Percentiles rank a stretch among this genome's conserved stretches.
phyloP scores from a whole-genome alignment of 768 basidiomycete species.

The Leccinum sublutescens region DNA sequence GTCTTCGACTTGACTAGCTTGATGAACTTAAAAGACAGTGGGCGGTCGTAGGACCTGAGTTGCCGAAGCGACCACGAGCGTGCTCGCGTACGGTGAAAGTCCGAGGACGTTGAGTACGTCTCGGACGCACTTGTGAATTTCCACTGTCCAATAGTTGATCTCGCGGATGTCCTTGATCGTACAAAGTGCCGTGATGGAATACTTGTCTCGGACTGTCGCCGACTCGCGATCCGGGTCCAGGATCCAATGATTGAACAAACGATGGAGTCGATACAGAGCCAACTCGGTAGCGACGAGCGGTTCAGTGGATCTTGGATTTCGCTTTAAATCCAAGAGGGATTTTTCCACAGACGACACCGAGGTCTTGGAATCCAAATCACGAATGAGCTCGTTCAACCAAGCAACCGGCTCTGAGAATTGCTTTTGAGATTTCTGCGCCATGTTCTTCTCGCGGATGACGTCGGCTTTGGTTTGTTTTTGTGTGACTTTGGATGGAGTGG shows the following conservation, averaged over 20 bases:
- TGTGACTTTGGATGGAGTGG: conserved; percentile 28
- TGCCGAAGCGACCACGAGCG: conserved; percentile 14
- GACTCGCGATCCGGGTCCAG: conserved; percentile 41
- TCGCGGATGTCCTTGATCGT: conserved; percentile 46
- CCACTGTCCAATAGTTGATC: conserved; percentile 28
- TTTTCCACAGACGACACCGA: conserved; percentile 29
- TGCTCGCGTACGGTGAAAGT: conserved; percentile 39
- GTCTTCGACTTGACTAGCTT: conserved; percentile 52
- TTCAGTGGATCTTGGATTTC: conserved; percentile 45
- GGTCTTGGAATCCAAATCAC: conserved; percentile 25
- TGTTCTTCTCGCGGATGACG: conserved; percentile 44
- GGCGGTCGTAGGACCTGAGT: conserved; percentile 21
- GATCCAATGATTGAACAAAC: conserved; percentile 53
- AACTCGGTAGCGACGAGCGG: conserved; percentile 49
- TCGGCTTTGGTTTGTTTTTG: conserved; percentile 36
- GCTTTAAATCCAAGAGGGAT: conserved; percentile 38
- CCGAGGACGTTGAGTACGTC: conserved; percentile 47
- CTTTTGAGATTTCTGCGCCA: conserved; percentile 42
- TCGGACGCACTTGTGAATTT: conserved; percentile 37
- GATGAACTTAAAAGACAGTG: conserved; percentile 50
- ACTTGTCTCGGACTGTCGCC: conserved; percentile 41
- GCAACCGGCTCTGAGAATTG: conserved; percentile 37
- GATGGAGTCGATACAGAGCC: conserved; percentile 50
- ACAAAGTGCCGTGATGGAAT: conserved; percentile 46
- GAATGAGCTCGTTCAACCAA: conserved; percentile 57